phyloP scores from a whole-genome alignment of 2,329 filamentous ascomycete species.

The Pyrenochaeta sp. region DNA sequence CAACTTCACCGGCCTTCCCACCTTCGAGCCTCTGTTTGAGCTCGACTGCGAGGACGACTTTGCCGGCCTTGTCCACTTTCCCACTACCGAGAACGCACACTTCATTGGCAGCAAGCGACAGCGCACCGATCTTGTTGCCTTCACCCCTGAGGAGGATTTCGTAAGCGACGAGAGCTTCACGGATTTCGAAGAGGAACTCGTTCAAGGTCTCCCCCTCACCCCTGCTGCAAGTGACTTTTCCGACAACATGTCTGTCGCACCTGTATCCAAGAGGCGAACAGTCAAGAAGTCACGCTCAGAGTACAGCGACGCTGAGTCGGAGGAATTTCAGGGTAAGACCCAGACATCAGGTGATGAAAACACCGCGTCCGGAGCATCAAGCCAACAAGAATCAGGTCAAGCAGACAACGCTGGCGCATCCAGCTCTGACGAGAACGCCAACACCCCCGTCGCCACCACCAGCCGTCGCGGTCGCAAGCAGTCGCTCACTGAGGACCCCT shows the following conservation, averaged over 20 bases:
- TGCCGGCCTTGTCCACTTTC: conserved; percentile 76
- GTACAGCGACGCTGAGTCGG: conserved; percentile 46
- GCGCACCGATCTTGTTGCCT: conserved; percentile 72
- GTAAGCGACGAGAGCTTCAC: conserved; percentile 79
- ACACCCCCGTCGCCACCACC: conserved; percentile 55
- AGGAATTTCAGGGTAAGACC: conserved; percentile 43
- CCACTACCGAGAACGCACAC: conserved; percentile 65
- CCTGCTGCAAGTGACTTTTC: conserved; percentile 64
- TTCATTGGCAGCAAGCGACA: conserved; percentile 74
- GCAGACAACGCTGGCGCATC: conserved; percentile 57
- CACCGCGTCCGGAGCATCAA: conserved; percentile 46
- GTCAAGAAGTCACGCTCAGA: conserved; percentile 40
- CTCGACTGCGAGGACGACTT: conserved; percentile 93
- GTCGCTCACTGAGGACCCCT: conserved; percentile 95
- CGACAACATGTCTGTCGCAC: conserved; percentile 38
- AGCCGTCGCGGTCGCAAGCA: conserved; percentile 98
- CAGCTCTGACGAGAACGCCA: conserved; percentile 53
- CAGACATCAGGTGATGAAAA: conserved; percentile 43
- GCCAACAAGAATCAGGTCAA: conserved; percentile 46
- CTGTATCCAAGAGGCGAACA: conserved; percentile 37
- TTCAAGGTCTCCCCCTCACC: conserved; percentile 67
- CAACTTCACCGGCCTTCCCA: conserved; percentile 68
- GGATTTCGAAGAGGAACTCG: conserved; percentile 75
- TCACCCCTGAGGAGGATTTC: conserved; percentile 75
- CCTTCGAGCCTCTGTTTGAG: conserved; percentile 87